Evolutionary conservation across 495 filamentous ascomycete species (phyloP).

Genomic region (Chlorociboria aeruginascens): DNA sequence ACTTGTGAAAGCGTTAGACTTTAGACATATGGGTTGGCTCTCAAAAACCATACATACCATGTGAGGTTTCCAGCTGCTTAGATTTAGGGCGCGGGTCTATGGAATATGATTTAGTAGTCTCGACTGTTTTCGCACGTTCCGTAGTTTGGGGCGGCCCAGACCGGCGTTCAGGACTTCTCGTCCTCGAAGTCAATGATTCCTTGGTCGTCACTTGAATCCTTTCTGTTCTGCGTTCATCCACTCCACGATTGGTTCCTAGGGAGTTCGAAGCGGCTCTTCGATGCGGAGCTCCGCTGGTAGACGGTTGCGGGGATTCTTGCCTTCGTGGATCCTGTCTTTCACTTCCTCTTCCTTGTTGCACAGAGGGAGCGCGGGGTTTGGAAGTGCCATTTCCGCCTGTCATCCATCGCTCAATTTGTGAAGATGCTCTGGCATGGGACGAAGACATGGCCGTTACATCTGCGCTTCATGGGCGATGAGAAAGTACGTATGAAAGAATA

Average conservation of each 20-base stretch:
- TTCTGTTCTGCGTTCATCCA: slow-evolving; percentile 28
- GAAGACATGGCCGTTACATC: slow-evolving; percentile 19
- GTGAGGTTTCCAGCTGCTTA: slow-evolving; percentile 10
- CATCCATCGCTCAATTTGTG: slow-evolving; percentile 14
- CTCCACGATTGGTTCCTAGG: slow-evolving; percentile 9
- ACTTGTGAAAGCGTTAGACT: background rate
- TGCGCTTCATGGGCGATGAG: slow-evolving; percentile 10
- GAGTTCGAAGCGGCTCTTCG: slow-evolving; percentile 16
- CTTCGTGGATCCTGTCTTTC: slow-evolving; percentile 12
- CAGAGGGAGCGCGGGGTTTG: slow-evolving; percentile 15
- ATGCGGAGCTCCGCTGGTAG: slow-evolving; percentile 6
- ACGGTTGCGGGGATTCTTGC: slow-evolving; percentile 16
- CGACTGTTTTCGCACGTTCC: slow-evolving; percentile 6
- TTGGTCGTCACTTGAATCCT: slow-evolving; percentile 48
- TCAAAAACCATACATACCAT: slow-evolving; percentile 7
- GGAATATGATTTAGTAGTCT: slow-evolving; percentile 7
- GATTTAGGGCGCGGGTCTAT: slow-evolving; percentile 11
- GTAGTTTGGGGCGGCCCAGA: slow-evolving; percentile 23
- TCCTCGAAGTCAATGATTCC: slow-evolving; percentile 49
- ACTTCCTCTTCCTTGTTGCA: slow-evolving; percentile 6
- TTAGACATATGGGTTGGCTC: background rate
- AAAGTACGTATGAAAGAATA: background rate
- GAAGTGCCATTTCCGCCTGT: slow-evolving; percentile 15
- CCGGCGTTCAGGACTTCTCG: slow-evolving; percentile 54
- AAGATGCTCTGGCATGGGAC: slow-evolving; percentile 14